A percentile compares a stretch with the other conserved stretches of the same genome.
Conservation (phyloP, 306 rosid genomes). For the Casuarina glauca region DNA sequence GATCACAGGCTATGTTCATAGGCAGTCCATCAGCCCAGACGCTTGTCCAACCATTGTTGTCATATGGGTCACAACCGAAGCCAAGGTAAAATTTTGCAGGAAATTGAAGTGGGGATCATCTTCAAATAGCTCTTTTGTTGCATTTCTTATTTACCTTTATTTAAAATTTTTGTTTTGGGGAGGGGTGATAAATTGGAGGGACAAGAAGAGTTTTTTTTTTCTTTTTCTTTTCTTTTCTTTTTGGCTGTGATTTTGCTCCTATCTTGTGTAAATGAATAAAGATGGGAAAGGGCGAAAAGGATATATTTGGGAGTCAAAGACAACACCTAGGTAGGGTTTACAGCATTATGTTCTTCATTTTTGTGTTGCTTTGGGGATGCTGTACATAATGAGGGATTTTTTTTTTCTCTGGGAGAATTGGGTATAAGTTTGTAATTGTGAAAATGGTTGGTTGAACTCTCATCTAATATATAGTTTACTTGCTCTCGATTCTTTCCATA, state of each 20-base stretch:
- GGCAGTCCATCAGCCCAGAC: constrained; percentile 87
- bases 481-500: constrained; percentile 53
- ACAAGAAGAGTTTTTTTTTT: constrained; percentile 36
- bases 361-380: constrained; percentile 52
- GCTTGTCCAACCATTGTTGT: constrained; percentile 71
- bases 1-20: constrained; percentile 79
- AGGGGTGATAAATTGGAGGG: constrained; percentile 47
- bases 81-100: constrained; percentile 58
- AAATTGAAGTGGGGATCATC: constrained; percentile 28
- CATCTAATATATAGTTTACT: constrained; percentile 45
- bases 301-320: constrained; percentile 45
- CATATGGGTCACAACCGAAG: constrained; percentile 67
- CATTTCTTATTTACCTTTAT: constrained; percentile 36
- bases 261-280: constrained; percentile 78
- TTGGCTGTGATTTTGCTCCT: constrained; percentile 63
- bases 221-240: not conserved
- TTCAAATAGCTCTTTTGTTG: constrained; percentile 37
- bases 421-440: constrained; percentile 60
- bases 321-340: constrained; percentile 48
- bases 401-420: constrained; percentile 47
- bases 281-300: constrained; percentile 51
- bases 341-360: constrained; percentile 40
- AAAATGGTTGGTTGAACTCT: constrained; percentile 52
- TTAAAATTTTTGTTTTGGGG: constrained; percentile 29
- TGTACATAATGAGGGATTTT: constrained; percentile 73